A percentile compares a stretch with the other conserved stretches of the same genome.
Evolutionary conservation across 768 basidiomycete genomes (phyloP).

Genomic region (Sporobolomyces phaffii): DNA sequence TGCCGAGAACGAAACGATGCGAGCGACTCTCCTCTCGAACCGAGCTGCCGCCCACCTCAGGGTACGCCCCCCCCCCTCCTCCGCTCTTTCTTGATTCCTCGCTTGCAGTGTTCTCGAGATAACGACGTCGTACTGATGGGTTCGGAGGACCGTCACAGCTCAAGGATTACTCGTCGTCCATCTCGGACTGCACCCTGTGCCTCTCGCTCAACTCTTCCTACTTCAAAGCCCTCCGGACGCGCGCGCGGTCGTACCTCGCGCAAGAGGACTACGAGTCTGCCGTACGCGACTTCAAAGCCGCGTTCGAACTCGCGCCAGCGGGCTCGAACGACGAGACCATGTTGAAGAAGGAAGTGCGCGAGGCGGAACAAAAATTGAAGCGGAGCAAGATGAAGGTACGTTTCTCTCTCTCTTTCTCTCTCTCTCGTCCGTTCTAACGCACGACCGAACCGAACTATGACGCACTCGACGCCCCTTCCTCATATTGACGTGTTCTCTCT

Average conservation of each 20-base stretch:
- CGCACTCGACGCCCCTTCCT: too few species aligned
- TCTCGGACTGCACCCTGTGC: slow-evolving; percentile 65
- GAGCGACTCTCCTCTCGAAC: slow-evolving; percentile 73
- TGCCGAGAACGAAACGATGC: slow-evolving; percentile 68
- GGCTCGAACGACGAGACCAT: slow-evolving; percentile 55
- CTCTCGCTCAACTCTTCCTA: slow-evolving; percentile 59
- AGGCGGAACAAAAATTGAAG: slow-evolving; percentile 75
- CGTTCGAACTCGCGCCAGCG: slow-evolving; percentile 64
- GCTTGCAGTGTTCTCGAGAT: too few species aligned
- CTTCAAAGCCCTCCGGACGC: slow-evolving; percentile 80
- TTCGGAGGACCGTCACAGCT: too few species aligned
- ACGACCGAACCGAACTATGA: too few species aligned
- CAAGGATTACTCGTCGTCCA: slow-evolving; percentile 60
- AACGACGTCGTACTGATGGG: too few species aligned
- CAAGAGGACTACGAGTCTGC: slow-evolving; percentile 68
- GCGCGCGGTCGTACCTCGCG: slow-evolving; percentile 69
- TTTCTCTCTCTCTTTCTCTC: neutral
- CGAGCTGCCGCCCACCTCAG: slow-evolving; percentile 61
- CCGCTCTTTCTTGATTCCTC: neutral
- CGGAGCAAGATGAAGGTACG: slow-evolving; percentile 78
- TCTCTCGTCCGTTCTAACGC: slow-evolving; percentile 52
- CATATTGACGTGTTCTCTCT: too few species aligned
- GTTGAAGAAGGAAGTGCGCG: slow-evolving; percentile 63
- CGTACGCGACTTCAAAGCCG: slow-evolving; percentile 70
- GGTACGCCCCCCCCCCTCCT: slow-evolving; percentile 1